Evolutionary conservation across 306 rosid species (phyloP).

Genomic region (Cotoneaster glaucophyllus): DNA sequence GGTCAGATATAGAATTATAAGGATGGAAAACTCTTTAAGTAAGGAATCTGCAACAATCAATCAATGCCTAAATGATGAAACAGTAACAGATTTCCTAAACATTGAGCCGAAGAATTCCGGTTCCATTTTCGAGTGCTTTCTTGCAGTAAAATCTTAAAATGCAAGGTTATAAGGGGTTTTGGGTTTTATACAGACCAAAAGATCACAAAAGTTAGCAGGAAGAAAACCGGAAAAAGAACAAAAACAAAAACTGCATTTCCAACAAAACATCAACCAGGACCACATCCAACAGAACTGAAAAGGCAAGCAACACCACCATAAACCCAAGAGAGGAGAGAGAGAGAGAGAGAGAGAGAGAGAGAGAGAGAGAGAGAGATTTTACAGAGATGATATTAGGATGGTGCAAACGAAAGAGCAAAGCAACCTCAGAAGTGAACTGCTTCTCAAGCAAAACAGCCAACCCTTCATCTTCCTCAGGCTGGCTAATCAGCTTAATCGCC

Average conservation of each 20-base stretch:
- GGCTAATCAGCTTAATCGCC: conserved; percentile 84
- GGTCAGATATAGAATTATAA: background rate
- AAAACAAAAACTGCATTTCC: background rate
- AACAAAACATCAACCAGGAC: conserved; percentile 8
- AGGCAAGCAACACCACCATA: background rate
- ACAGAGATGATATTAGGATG: conserved; percentile 91
- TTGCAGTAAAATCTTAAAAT: background rate
- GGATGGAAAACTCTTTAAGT: background rate
- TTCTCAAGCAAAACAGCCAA: conserved; percentile 71
- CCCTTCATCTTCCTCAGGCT: conserved; percentile 74
- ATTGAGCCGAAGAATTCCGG: background rate
- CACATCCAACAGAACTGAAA: background rate
- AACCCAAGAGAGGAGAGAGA: background rate
- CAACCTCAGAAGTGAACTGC: conserved; percentile 85
- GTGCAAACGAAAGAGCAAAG: conserved; percentile 55
- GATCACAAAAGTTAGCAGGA: background rate
- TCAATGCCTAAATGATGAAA: background rate
- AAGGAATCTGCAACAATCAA: conserved; percentile 1
- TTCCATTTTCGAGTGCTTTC: background rate
- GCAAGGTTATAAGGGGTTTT: background rate
- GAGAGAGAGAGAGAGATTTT: conserved; percentile 5
- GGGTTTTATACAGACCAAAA: background rate
- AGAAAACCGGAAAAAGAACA: background rate
- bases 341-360: background rate
- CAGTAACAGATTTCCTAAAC: background rate